Base-by-base conservation (phyloP, 1,139 yeast genomes). In the Magnusiomyces tetraspermus region DNA sequence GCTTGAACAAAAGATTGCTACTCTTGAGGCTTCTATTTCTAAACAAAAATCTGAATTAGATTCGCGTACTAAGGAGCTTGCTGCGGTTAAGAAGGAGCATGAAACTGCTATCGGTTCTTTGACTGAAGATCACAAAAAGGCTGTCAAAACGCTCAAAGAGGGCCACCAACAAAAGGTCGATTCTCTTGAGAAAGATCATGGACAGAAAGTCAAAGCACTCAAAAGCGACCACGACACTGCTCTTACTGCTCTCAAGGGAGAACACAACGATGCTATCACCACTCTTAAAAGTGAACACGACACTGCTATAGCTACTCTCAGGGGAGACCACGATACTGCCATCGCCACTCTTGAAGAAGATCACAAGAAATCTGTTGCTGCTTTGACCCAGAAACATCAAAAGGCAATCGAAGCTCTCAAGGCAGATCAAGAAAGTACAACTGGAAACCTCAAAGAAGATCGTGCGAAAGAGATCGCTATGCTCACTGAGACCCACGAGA, bases 71-170 rank as follows among this genome's bases (percentile, higher is more conserved):
- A 10, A 38, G 21, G 42, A 38, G 24, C 24, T 38, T n/a, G 8
- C 33, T 30, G 19, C 22, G 19, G 44, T 48, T 26, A 31, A 48
- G 11, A 19, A 2, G 8, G 31, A 37, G 22, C 21, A 48, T 15
- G 48, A 49, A 2, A 52, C 47, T 13, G 40, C 52, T 19, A 52
- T 11, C 21, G 33, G 13, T 8, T 31, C 41, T 15, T 48, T 51
- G 36, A 37, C 51, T 28, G 19, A 41, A 4, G 36, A 37, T 10
- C 46, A 42, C 19, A 49, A 58, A 73, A 21, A 72, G 71, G 52
- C 70, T 63, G 13, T 52, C 13, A 45, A 47, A 30, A 24, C 50
- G 10, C 24, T 46, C 30, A 52, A 51, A 30, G 36, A 48, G 3
- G 31, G 33, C 22, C 51, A 41, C 13, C 30, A 49, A 23, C 52